A percentile compares a stretch with the other conserved stretches of the same genome.
Evolutionary conservation across 169 alveolate species (phyloP).

Genomic region (Eimeria necatrix): DNA sequence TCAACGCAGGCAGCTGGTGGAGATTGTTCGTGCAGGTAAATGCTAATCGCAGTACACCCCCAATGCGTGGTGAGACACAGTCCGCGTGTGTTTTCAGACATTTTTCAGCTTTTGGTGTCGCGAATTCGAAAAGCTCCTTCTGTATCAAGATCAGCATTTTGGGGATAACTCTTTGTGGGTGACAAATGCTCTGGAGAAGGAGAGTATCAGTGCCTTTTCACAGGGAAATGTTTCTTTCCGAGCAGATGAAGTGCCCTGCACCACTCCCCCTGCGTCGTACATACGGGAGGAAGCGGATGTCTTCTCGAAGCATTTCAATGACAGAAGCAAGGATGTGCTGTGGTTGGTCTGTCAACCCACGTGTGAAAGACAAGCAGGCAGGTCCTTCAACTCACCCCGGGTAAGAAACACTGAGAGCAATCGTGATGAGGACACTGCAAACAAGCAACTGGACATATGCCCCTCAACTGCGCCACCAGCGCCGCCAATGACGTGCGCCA

Average conservation of each 20-base stretch:
- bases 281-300: neutral
- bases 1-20: neutral
- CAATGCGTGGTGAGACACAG: neutral
- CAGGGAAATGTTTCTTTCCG: neutral
- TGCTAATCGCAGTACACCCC: too few relatives aligned
- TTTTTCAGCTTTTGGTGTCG: slow-evolving; percentile 72
- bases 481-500: slow-evolving; percentile 42
- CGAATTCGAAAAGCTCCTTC: slow-evolving; percentile 54
- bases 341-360: neutral
- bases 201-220: slow-evolving; percentile 15
- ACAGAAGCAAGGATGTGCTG: neutral
- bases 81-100: slow-evolving; percentile 8
- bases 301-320: neutral
- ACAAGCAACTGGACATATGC: neutral
- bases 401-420: neutral
- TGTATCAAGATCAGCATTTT: slow-evolving; percentile 42
- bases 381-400: neutral
- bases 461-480: neutral
- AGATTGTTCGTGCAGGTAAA: neutral
- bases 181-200: slow-evolving; percentile 13
- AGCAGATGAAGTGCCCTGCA: neutral
- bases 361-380: neutral
- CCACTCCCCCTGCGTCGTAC: neutral
- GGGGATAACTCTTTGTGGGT: slow-evolving; percentile 17
- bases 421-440: slow-evolving; percentile 5